Evolutionary conservation across 768 basidiomycete species (phyloP).

Genomic region (Boletales sp.): DNA sequence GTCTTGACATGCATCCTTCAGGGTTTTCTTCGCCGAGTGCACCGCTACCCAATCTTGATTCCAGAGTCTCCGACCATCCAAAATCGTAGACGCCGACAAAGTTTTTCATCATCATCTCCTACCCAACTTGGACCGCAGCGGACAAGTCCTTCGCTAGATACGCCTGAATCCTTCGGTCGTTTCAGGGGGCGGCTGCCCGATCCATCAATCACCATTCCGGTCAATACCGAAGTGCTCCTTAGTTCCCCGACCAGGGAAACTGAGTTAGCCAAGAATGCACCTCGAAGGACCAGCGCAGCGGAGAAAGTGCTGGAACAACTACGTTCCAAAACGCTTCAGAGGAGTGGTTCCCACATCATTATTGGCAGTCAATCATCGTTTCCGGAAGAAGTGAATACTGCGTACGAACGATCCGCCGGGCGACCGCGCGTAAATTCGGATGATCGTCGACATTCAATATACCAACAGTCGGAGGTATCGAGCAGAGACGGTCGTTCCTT

Average conservation of each 20-base stretch:
- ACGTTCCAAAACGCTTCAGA: slow-evolving; percentile 53
- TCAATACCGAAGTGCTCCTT: slow-evolving; percentile 16
- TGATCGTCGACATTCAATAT: slow-evolving; percentile 21
- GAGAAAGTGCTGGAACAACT: slow-evolving; percentile 68
- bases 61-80: slow-evolving; percentile 30
- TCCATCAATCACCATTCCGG: slow-evolving; percentile 15
- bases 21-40: slow-evolving; percentile 91
- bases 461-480: slow-evolving; percentile 22
- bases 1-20: slow-evolving; percentile 20
- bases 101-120: slow-evolving; percentile 22
- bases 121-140: slow-evolving; percentile 10
- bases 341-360: slow-evolving; percentile 28
- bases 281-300: slow-evolving; percentile 59
- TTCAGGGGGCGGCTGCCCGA: slow-evolving; percentile 23
- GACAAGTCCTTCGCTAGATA: slow-evolving; percentile 3
- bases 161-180: slow-evolving; percentile 12
- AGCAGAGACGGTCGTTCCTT: slow-evolving; percentile 20
- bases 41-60: slow-evolving; percentile 85
- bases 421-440: slow-evolving; percentile 30
- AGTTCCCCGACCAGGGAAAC: slow-evolving; percentile 32
- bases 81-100: slow-evolving; percentile 29
- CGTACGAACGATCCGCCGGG: slow-evolving; percentile 16
- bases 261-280: slow-evolving; percentile 27
- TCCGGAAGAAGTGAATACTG: slow-evolving; percentile 12
- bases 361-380: slow-evolving; percentile 17